Evolutionary conservation across 2,329 filamentous ascomycete genomes (phyloP), one percentile per base, ranked within the genome.

Genomic region (Thelonectria olida): DNA sequence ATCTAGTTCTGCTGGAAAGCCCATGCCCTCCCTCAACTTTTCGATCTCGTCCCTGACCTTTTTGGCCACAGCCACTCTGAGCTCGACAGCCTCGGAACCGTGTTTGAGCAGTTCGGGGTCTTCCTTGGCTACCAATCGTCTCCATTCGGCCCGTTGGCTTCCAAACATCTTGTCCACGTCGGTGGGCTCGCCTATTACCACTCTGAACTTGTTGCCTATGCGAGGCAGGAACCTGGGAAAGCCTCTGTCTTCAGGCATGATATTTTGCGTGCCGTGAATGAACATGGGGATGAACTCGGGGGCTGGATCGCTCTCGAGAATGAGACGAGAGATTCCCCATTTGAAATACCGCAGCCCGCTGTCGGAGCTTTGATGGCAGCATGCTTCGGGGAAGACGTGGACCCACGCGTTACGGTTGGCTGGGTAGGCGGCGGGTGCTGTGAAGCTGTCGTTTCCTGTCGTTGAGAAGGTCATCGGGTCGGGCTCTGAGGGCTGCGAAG

Each of bases 381-480:
- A 93, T 48, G 93, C 96, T 79, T 99, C 96, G 12, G 96, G 96
- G 76, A 98, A 98, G 55, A 98, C 90, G 77, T 99, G 96, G 4
- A 99, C 82, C 96, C 96, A 99, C 44, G 88, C 87, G 75, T 92
- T 85, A 45, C 87, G 88, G 70, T 93, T 89, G 65, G 79, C 84
- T 2, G 86, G 76, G 74, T 91, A 94, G 48, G 88, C 85, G 2
- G 92, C 89, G 1, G 93, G 93, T 0, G 92, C 86, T 1, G 85
- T 81, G 74, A 92, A 91, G 36, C 77, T 79, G 76, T 95, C 91
- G 15, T 71, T 68, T 42, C 88, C 88, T 57, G 85, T 88, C 4
- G 92, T 93, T 5, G 87, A 88, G 78, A 88, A 93, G 39, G 80
- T 57, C n/a, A 58, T 80, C 7, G 81, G 70, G 7, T 73, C 64